Conservation (phyloP, 345 rosid genomes). For the Eucalyptus regnans region DNA sequence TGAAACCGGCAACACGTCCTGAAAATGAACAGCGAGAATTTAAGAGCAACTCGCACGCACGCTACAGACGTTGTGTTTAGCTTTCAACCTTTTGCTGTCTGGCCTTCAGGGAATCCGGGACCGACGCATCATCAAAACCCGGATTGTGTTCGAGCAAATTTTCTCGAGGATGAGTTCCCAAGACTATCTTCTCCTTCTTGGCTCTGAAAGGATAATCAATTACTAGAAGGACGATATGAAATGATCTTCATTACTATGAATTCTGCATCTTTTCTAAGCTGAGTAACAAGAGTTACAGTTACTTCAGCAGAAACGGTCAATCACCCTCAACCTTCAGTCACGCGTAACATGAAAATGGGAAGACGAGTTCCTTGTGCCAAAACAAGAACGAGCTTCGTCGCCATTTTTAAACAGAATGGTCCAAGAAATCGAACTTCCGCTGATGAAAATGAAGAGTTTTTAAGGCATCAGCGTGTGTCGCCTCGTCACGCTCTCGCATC, state of each 20-base stretch:
- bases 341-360: neutral
- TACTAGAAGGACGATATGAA: neutral
- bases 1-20: neutral
- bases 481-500: neutral
- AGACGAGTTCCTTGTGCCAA: neutral
- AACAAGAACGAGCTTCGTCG: neutral
- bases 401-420: neutral
- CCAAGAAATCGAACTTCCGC: neutral
- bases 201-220: neutral
- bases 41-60: neutral
- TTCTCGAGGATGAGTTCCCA: neutral
- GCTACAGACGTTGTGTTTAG: neutral
- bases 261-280: neutral
- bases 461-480: neutral
- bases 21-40: neutral
- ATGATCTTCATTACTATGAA: neutral
- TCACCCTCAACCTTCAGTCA: neutral
- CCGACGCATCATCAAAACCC: neutral
- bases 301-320: neutral
- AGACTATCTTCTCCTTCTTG: neutral
- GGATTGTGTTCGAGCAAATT: neutral
- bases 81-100: neutral
- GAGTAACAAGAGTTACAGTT: neutral
- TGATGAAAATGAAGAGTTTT: neutral
- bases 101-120: neutral